Evolutionary conservation across 139 green algal genomes (phyloP).

Genomic region (Desmodesmus armatus): DNA sequence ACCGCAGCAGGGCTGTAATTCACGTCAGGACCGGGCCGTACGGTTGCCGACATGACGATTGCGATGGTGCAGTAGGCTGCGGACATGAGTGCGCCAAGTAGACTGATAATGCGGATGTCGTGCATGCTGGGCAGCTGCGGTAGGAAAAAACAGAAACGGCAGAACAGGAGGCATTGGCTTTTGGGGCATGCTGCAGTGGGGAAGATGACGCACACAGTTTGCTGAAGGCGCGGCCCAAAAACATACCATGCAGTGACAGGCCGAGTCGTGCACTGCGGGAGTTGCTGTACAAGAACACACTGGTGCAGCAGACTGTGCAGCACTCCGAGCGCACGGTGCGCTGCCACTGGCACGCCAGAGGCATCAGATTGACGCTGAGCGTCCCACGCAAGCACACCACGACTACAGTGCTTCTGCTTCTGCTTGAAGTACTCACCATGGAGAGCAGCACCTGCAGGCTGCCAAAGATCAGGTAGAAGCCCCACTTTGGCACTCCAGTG

Average conservation of each 20-base stretch:
- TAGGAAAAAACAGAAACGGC: neutral
- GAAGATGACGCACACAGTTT: too few relatives aligned
- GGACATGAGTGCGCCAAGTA: constrained; percentile 25
- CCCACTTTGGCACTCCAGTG: neutral
- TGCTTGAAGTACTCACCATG: constrained; percentile 1
- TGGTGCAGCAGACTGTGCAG: too few relatives aligned
- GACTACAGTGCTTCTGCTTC: neutral
- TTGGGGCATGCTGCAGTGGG: too few relatives aligned
- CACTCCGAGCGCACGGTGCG: too few relatives aligned
- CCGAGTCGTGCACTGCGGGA: too few relatives aligned
- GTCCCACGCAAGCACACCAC: neutral
- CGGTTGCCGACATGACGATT: neutral
- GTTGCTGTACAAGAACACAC: too few relatives aligned
- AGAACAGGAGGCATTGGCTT: too few relatives aligned
- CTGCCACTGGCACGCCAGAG: too few relatives aligned
- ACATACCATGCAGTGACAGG: too few relatives aligned
- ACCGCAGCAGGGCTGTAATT: neutral
- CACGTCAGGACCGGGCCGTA: neutral
- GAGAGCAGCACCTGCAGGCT: constrained; percentile 16
- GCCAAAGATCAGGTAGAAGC: constrained; percentile 22
- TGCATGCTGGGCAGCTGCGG: constrained; percentile 31
- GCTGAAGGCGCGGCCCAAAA: too few relatives aligned
- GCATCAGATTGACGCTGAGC: too few relatives aligned
- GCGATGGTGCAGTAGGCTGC: constrained; percentile 18
- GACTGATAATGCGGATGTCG: constrained; percentile 7